These are phyloP conservation scores for Coemansia sp. DNA, from an alignment of 192 early-diverging fungal species.

Conservation along the genomic window DNA sequence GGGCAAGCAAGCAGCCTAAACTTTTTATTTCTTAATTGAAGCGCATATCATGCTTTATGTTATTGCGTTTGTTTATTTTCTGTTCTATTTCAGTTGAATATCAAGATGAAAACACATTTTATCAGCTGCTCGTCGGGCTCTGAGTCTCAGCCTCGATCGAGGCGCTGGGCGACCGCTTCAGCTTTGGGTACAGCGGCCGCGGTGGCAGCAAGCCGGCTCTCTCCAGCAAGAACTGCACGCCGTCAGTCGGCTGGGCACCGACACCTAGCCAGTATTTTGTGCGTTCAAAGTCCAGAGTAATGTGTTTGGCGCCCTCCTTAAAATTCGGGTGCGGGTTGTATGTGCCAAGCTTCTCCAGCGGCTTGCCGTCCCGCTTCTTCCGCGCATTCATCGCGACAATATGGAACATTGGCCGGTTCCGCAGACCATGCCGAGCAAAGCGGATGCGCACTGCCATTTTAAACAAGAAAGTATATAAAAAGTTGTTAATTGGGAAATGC, in stretches of 20 bases:
- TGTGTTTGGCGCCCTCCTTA: slow-evolving; percentile 71
- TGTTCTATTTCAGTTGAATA: slow-evolving; percentile 5
- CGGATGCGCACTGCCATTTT: slow-evolving; percentile 79
- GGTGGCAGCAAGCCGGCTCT: slow-evolving; percentile 49
- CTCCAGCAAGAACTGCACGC: slow-evolving; percentile 82
- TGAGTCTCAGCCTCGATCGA: background rate
- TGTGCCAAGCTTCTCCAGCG: slow-evolving; percentile 87
- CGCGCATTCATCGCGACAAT: slow-evolving; percentile 87
- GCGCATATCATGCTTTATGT: background rate
- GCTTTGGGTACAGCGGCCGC: slow-evolving; percentile 41
- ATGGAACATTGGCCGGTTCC: slow-evolving; percentile 89
- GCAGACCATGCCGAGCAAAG: slow-evolving; percentile 86
- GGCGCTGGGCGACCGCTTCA: slow-evolving; percentile 26
- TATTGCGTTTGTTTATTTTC: slow-evolving; percentile 11
- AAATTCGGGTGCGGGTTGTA: slow-evolving; percentile 84
- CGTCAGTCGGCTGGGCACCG: slow-evolving; percentile 92
- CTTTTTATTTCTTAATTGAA: background rate
- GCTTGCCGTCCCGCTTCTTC: slow-evolving; percentile 80
- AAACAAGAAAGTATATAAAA: background rate
- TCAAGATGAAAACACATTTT: background rate
- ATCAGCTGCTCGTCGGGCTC: background rate
- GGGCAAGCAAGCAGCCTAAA: slow-evolving; percentile 10
- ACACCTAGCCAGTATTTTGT: slow-evolving; percentile 97
- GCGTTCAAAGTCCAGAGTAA: slow-evolving; percentile 82
- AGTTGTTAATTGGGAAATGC: background rate